phyloP scores from a whole-genome alignment of 352 stramenopile genomes.

The Aphanomyces euteiches region DNA sequence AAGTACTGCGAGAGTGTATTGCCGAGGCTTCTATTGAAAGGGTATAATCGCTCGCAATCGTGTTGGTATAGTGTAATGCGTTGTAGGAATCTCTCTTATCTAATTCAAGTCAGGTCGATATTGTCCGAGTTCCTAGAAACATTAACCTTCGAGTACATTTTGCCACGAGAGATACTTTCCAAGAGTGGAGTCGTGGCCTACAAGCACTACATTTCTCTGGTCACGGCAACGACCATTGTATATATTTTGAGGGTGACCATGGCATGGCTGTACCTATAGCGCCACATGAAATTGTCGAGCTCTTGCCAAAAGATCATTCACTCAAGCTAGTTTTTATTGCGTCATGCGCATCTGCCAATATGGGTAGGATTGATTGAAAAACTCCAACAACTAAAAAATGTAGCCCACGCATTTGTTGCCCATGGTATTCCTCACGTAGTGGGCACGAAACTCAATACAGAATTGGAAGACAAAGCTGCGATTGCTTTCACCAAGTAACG shows the following conservation, averaged over 20 bases:
- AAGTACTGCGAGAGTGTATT: slow-evolving; percentile 1
- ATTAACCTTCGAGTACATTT: slow-evolving; percentile 11
- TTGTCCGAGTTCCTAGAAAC: background rate
- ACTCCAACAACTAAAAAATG: background rate
- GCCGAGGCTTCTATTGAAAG: background rate
- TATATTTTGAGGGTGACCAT: slow-evolving; percentile 6
- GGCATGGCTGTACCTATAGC: slow-evolving; percentile 16
- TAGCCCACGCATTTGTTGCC: slow-evolving; percentile 15
- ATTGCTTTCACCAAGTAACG: slow-evolving; percentile 20
- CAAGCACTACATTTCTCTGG: slow-evolving; percentile 20
- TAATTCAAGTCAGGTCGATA: background rate
- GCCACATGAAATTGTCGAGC: slow-evolving; percentile 2
- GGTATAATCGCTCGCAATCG: too few species aligned
- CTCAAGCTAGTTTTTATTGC: slow-evolving; percentile 20
- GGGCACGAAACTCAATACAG: slow-evolving; percentile 1
- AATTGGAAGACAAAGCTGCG: slow-evolving; percentile 24
- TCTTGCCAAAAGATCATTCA: background rate
- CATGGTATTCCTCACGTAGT: slow-evolving; percentile 14
- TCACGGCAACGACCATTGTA: slow-evolving; percentile 24
- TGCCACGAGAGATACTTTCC: slow-evolving; percentile 20
- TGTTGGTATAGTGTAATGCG: too few species aligned
- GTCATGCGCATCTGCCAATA: slow-evolving; percentile 23
- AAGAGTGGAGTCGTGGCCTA: background rate
- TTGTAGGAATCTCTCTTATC: background rate
- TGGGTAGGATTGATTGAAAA: background rate